phyloP scores from a whole-genome alignment of 2,329 filamentous ascomycete species.

The Xylariaceae sp. region DNA sequence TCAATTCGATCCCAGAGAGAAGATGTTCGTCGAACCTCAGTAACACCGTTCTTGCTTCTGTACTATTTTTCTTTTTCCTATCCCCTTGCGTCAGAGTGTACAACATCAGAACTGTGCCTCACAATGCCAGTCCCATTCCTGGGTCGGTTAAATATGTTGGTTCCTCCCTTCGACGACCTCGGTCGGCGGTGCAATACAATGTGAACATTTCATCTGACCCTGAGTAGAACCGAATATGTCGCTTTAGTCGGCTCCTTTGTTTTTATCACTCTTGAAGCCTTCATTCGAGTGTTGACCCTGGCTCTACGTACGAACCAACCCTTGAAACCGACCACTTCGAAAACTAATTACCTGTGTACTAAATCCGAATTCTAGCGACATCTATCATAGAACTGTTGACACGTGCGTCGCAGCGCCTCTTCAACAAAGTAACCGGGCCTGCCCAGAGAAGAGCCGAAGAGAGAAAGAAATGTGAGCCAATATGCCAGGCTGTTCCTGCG shows the following conservation, averaged over 20 bases:
- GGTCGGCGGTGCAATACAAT: neutral
- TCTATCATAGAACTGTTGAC: slow-evolving; percentile 82
- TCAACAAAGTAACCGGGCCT: slow-evolving; percentile 72
- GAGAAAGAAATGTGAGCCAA: slow-evolving; percentile 56
- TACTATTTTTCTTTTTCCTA: slow-evolving; percentile 9
- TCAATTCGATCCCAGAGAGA: too few species aligned
- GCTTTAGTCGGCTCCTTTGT: slow-evolving; percentile 80
- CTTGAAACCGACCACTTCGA: too few species aligned
- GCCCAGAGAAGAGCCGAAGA: slow-evolving; percentile 64
- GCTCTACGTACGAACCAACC: slow-evolving; percentile 76
- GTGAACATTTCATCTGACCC: too few species aligned
- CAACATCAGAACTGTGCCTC: too few species aligned
- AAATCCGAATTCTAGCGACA: slow-evolving; percentile 50
- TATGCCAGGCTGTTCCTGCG: slow-evolving; percentile 44
- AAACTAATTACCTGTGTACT: too few species aligned
- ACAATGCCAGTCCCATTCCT: slow-evolving; percentile 39
- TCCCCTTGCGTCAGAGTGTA: too few species aligned
- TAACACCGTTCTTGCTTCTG: slow-evolving; percentile 18
- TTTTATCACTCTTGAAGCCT: slow-evolving; percentile 74
- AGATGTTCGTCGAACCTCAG: too few species aligned
- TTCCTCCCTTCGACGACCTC: slow-evolving; percentile 6
- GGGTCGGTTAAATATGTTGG: slow-evolving; percentile 38
- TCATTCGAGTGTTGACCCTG: slow-evolving; percentile 82
- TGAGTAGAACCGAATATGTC: slow-evolving; percentile 72
- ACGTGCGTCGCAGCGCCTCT: slow-evolving; percentile 72